A percentile compares a stretch with the other conserved stretches of the same genome.
Conservation (phyloP, 257 asterid genomes). For the Solanum sejunctum region DNA sequence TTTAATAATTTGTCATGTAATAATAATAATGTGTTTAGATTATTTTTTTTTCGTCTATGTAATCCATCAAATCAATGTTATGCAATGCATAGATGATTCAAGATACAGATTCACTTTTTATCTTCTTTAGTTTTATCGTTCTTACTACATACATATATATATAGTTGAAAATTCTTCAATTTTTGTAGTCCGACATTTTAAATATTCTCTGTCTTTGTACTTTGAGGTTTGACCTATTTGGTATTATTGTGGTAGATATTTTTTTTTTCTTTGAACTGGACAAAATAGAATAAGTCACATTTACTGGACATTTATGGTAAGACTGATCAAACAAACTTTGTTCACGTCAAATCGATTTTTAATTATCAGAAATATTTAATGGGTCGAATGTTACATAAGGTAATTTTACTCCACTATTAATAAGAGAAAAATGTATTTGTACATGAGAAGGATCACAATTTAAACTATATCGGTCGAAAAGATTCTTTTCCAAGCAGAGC, state of each 20-base stretch:
- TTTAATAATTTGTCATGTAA: background rate
- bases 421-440: background rate
- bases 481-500: no score
- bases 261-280: background rate
- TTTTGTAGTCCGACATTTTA: background rate
- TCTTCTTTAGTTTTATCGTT: no score
- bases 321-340: background rate
- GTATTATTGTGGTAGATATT: background rate
- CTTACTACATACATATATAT: no score
- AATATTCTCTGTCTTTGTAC: background rate
- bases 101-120: background rate
- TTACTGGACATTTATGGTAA: background rate
- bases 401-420: background rate
- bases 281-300: background rate
- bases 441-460: background rate
- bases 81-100: background rate
- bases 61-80: background rate
- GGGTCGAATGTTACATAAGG: background rate
- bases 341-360: background rate
- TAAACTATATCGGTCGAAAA: no score
- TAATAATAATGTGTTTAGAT: background rate
- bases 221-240: background rate
- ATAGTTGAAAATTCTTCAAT: no score
- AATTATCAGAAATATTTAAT: background rate
- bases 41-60: background rate